Percentiles rank a stretch among this genome's conserved stretches.
phyloP scores from a whole-genome alignment of 108 stramenopile species.

The Schizochytrium sp. region DNA sequence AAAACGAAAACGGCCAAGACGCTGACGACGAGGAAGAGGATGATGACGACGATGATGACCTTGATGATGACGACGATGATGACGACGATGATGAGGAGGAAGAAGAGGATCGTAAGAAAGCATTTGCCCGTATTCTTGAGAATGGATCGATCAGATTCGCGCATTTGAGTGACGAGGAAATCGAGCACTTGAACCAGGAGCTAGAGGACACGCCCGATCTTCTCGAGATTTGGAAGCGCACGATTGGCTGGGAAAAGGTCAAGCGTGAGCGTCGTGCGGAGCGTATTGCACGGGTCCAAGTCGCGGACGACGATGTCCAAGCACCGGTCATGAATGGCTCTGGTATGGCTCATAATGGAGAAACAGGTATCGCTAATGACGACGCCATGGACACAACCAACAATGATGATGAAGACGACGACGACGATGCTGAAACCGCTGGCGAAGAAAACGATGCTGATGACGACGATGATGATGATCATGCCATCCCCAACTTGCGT shows the following conservation, averaged over 20 bases:
- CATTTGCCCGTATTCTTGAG: constrained; percentile 39
- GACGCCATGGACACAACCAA: background rate
- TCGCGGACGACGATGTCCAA: background rate
- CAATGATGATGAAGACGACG: constrained; percentile 41
- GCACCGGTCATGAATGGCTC: background rate
- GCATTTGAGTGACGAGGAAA: constrained; percentile 43
- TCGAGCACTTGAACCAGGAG: constrained; percentile 23
- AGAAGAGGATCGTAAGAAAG: constrained; percentile 18
- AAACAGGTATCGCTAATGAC: background rate
- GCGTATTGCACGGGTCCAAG: background rate
- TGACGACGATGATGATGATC: constrained; percentile 25
- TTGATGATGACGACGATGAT: constrained; percentile 38
- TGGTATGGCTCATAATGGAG: background rate
- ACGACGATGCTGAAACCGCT: constrained; percentile 19
- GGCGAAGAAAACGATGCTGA: constrained; percentile 48
- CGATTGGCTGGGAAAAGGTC: constrained; percentile 45
- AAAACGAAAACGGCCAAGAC: background rate
- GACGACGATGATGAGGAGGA: constrained; percentile 50
- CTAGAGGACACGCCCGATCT: constrained; percentile 20
- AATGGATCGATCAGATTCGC: constrained; percentile 42
- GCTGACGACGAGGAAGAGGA: constrained; percentile 21
- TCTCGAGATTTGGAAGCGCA: constrained; percentile 4
- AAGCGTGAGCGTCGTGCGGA: constrained; percentile 7
- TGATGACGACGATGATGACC: constrained; percentile 21
- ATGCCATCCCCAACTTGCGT: constrained; percentile 25